A percentile compares a stretch with the other conserved stretches of the same genome.
phyloP scores from a whole-genome alignment of 805 yeast species.

The Suhomyces kilbournensis region DNA sequence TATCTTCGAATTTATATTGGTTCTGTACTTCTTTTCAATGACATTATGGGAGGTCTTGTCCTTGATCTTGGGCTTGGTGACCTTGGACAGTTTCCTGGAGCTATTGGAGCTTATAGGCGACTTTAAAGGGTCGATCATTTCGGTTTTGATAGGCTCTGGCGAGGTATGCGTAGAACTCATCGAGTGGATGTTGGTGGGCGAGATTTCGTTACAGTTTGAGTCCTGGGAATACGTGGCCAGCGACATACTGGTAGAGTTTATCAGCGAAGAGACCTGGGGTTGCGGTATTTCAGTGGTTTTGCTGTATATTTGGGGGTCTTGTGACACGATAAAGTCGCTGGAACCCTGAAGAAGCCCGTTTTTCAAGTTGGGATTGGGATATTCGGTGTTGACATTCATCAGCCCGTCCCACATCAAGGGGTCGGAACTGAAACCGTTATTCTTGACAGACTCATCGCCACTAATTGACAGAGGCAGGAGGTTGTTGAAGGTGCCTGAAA shows the following conservation, averaged over 20 bases:
- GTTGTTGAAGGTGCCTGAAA: slow-evolving; percentile 23
- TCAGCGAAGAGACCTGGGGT: neutral
- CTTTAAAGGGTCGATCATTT: neutral
- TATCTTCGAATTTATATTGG: slow-evolving; percentile 72
- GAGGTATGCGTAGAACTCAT: slow-evolving; percentile 23
- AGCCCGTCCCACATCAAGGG: neutral
- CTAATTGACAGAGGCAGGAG: slow-evolving; percentile 19
- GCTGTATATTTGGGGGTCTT: neutral
- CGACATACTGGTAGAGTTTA: slow-evolving; percentile 13
- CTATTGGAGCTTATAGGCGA: neutral
- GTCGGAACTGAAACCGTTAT: neutral
- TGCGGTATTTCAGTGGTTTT: neutral
- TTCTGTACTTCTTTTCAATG: slow-evolving; percentile 77
- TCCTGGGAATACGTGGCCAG: slow-evolving; percentile 13
- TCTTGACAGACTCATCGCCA: slow-evolving; percentile 15
- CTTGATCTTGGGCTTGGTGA: slow-evolving; percentile 49
- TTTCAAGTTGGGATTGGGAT: slow-evolving; percentile 5
- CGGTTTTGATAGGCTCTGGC: slow-evolving; percentile 16
- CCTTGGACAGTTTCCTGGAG: slow-evolving; percentile 13
- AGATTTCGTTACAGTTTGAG: slow-evolving; percentile 15
- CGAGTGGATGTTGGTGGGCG: slow-evolving; percentile 14
- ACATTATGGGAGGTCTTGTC: slow-evolving; percentile 70
- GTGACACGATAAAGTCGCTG: neutral
- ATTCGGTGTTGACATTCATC: slow-evolving; percentile 4
- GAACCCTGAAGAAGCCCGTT: neutral